These are phyloP conservation scores for Jamesozyma hellenica DNA, from an alignment of 805 yeast species.

Conservation along the genomic window DNA sequence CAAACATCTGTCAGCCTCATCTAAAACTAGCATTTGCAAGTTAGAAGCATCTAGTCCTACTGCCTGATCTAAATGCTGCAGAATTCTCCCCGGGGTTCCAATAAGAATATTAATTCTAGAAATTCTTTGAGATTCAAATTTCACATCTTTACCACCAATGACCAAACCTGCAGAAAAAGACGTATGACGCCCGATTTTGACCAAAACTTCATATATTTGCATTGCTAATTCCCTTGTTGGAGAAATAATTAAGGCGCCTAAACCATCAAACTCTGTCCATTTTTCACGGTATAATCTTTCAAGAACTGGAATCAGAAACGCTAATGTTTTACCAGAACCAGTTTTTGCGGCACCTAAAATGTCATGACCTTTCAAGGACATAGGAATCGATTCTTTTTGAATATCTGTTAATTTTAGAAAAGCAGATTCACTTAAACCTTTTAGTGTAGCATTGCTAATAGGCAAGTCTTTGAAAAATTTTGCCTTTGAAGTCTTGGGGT, in stretches of 20 bases:
- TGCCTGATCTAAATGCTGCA: conserved; percentile 87
- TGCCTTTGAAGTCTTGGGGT: conserved; percentile 31
- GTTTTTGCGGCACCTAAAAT: conserved; percentile 83
- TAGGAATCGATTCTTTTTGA: conserved; percentile 69
- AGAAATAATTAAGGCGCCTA: conserved; percentile 81
- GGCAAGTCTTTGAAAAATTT: conserved; percentile 72
- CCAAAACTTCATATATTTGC: conserved; percentile 79
- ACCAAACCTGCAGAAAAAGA: conserved; percentile 81
- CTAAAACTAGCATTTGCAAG: conserved; percentile 69
- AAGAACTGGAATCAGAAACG: conserved; percentile 73
- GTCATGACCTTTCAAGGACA: conserved; percentile 68
- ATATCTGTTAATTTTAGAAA: conserved; percentile 77
- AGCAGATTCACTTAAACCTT: conserved; percentile 70
- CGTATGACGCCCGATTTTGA: conserved; percentile 68
- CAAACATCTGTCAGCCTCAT: conserved; percentile 86
- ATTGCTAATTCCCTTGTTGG: conserved; percentile 89
- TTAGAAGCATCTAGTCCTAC: conserved; percentile 67
- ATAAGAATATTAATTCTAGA: conserved; percentile 70
- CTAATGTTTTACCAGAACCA: conserved; percentile 77
- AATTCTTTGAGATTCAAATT: conserved; percentile 71
- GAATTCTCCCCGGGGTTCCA: conserved; percentile 84
- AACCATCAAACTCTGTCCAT: conserved; percentile 78
- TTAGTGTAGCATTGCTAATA: conserved; percentile 48
- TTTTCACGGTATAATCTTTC: conserved; percentile 57
- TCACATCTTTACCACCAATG: conserved; percentile 86